Conservation (phyloP, 495 filamentous ascomycete species). For the Lichenothelia convexa region DNA sequence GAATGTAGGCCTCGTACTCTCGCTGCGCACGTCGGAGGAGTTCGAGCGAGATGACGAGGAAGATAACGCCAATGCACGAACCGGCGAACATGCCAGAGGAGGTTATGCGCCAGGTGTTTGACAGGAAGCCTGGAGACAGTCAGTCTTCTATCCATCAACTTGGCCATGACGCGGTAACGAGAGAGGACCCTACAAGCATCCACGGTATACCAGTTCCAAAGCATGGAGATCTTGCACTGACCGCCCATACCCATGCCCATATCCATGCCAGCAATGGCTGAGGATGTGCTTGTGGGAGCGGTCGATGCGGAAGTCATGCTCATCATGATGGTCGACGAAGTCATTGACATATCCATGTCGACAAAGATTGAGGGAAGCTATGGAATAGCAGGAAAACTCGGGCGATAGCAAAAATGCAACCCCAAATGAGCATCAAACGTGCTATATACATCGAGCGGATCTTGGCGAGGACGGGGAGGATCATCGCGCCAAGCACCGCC, state of each 20-base stretch:
- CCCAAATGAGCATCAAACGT: too few relatives aligned
- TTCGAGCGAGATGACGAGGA: slow-evolving; percentile 44
- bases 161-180: not conserved
- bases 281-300: slow-evolving; percentile 1
- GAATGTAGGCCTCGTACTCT: slow-evolving; percentile 45
- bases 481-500: too few relatives aligned
- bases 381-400: too few relatives aligned
- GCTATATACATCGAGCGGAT: too few relatives aligned
- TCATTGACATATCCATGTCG: slow-evolving; percentile 5
- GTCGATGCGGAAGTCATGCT: too few relatives aligned
- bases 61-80: slow-evolving; percentile 49
- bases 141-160: slow-evolving; percentile 6
- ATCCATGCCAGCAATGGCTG: slow-evolving; percentile 3
- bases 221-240: slow-evolving; percentile 40
- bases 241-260: slow-evolving; percentile 17
- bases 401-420: too few relatives aligned
- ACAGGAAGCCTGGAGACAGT: slow-evolving; percentile 50
- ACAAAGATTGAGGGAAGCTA: too few relatives aligned
- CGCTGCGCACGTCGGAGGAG: slow-evolving; percentile 37
- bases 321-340: slow-evolving; percentile 3
- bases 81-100: slow-evolving; percentile 45
- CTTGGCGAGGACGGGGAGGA: too few relatives aligned
- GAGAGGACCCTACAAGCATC: slow-evolving; percentile 33
- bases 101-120: slow-evolving; percentile 43
- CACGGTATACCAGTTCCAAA: slow-evolving; percentile 62